Evolutionary conservation across 148 eudicot genomes (phyloP), one percentile per base, ranked within the genome.

Genomic region (Chenopodium quinoa): DNA sequence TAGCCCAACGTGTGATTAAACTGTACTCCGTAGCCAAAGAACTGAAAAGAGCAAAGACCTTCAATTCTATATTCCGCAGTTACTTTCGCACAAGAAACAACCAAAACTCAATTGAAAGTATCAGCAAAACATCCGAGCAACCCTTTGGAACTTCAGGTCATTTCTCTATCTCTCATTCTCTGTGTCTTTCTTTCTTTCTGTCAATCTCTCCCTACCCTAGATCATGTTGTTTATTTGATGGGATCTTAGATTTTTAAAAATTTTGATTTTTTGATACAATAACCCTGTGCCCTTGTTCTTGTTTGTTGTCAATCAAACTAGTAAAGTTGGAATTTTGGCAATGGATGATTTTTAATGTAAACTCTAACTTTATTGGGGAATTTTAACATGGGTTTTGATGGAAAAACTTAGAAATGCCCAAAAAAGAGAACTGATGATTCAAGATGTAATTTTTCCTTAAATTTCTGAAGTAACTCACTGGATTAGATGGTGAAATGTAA

Each of bases 81-180:
- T 31, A 31, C 2, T 31, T 31, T 31, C 13, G 69, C 7, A 65
- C 69, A 58, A 58, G 22, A 17, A 58, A 13, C 20, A 56, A 56
- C 62, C 62, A 17, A 56, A 14, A 56, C 19, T 16, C 62, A 56
- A 56, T 56, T 34, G 23, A 5, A 9, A 65, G 7, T 14, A 25
- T 64, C 71, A 46, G n/a, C 40, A 31, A 13, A n/a, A 16, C 70
- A 63, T 78, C 54, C 14, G 54, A 50, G 52, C 17, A 4, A 77
- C 9, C 14, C 47, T 63, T 40, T 23, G n/a, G 17, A 46, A 34
- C 23, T 66, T 78, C 16, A 78, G 80, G 80, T 78, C 32, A 67
- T 44, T 32, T 78, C 29, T 77, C 79, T 76, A 12, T 50, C 54
- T 50, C 54, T 9, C 54, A 50, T 50, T 50, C 54, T 25, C 37